Percentiles rank a stretch among this genome's conserved stretches.
phyloP scores from a whole-genome alignment of 768 basidiomycete genomes.

The Amanita pseudoporphyria region DNA sequence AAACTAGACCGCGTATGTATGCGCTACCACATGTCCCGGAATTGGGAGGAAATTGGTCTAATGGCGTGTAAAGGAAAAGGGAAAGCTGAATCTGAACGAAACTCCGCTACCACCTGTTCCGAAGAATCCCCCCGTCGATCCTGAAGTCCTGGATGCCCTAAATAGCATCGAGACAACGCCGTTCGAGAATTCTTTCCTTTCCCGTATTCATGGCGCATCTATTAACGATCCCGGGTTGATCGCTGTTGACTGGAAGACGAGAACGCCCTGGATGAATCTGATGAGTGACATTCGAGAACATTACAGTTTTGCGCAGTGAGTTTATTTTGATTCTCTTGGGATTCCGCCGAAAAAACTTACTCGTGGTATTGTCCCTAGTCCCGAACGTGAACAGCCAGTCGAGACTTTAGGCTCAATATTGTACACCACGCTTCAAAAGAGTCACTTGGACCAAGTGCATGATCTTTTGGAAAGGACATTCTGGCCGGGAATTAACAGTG shows the following conservation, averaged over 20 bases:
- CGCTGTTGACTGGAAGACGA: slow-evolving; percentile 64
- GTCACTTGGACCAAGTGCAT: slow-evolving; percentile 62
- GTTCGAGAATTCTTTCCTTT: slow-evolving; percentile 56
- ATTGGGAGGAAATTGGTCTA: too few relatives aligned
- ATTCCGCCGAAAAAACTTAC: slow-evolving; percentile 1
- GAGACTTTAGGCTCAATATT: slow-evolving; percentile 44
- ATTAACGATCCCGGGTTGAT: slow-evolving; percentile 29
- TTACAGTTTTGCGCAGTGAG: slow-evolving; percentile 52
- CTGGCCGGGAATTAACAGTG: slow-evolving; percentile 74
- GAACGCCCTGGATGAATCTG: slow-evolving; percentile 64
- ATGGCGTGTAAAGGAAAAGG: slow-evolving; percentile 21
- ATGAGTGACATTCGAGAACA: slow-evolving; percentile 68
- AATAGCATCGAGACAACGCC: slow-evolving; percentile 50
- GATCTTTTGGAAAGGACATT: slow-evolving; percentile 59
- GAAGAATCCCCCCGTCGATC: slow-evolving; percentile 16
- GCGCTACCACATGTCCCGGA: neutral
- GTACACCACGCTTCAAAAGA: slow-evolving; percentile 49
- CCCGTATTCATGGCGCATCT: slow-evolving; percentile 44
- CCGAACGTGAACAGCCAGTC: slow-evolving; percentile 35
- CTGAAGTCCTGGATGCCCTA: slow-evolving; percentile 40
- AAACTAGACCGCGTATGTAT: slow-evolving; percentile 32
- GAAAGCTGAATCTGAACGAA: slow-evolving; percentile 14
- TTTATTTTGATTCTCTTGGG: slow-evolving; percentile 7
- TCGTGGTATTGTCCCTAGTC: slow-evolving; percentile 42
- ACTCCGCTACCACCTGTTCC: slow-evolving; percentile 25